Base-by-base conservation (phyloP, 2,329 filamentous ascomycete genomes). In the Penicillium sp. region DNA sequence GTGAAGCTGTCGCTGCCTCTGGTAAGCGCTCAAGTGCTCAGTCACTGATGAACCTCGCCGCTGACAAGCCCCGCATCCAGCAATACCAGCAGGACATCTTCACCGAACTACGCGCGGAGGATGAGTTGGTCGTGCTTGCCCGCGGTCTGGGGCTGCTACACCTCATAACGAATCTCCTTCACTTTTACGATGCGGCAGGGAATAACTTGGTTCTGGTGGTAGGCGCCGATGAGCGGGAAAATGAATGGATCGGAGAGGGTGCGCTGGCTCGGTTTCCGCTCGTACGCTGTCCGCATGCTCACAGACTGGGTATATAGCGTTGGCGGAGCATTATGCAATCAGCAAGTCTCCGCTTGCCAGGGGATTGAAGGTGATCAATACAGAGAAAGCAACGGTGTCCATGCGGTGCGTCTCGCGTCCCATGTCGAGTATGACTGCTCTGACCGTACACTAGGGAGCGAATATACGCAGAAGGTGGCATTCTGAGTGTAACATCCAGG, bases 1-100 rank as follows among this genome's bases (percentile, higher is more conserved):
- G 78, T 83, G 64, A 82, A 81, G 68, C 68, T 83, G 50, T 81
- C 80, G 17, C 65, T 83, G 49, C 80, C 80, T 39, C 67, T 83
- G 53, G 77, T 79, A 64, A 56, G 61, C 52, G 11, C 10, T 4
- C 27, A 7, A n/a, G 3, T 19, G 1, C 1, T 32, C 1, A n/a
- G 14, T 18, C 18, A 14, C 10, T 10, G 18, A 16, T 5, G 3
- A 35, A 7, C 5, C 18, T 31, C 3, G 14, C 29, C 26, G 35
- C 46, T 58, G 25, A 58, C 43, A 35, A 36, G 40, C 39, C 37
- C 20, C 17, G 32, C n/a, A 40, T 36, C 47, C 54, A 79, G 73
- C 76, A 89, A 75, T 98, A 94, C 67, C 93, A 98, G 73, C 90
- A 97, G 72, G 84, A 87, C 60, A 81, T 97, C 58, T 97, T 97